These are phyloP conservation scores for Infundibulicybe gibba DNA, from an alignment of 768 basidiomycete species.

Conservation along the genomic window DNA sequence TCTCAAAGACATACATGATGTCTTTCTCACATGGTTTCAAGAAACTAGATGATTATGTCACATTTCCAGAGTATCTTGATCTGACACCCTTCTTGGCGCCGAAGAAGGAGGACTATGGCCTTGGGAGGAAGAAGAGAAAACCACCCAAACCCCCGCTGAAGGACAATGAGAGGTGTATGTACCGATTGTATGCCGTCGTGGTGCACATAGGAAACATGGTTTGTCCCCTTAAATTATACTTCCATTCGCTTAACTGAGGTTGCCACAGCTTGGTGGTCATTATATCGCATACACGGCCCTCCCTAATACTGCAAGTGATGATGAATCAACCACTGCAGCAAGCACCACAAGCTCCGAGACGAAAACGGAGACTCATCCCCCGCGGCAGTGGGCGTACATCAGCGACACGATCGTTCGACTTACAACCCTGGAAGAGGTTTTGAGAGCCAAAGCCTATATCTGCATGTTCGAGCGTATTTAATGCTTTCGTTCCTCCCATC, in stretches of 20 bases:
- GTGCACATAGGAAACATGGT: conserved; percentile 90
- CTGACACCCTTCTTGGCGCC: conserved; percentile 86
- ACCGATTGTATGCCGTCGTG: conserved; percentile 76
- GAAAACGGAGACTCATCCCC: conserved; percentile 13
- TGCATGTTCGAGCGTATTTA: conserved; percentile 86
- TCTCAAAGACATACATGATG: conserved; percentile 56
- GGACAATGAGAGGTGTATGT: conserved; percentile 46
- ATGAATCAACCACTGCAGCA: conserved; percentile 5
- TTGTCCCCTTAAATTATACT: conserved; percentile 17
- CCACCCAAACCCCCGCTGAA: conserved; percentile 20
- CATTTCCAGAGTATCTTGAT: conserved; percentile 87
- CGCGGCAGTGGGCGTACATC: conserved; percentile 85
- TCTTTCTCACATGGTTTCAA: conserved; percentile 73
- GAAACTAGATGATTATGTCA: conserved; percentile 88
- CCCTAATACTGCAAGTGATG: conserved; percentile 29
- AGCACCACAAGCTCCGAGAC: conserved; percentile 8
- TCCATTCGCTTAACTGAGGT: conserved; percentile 7
- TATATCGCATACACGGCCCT: conserved; percentile 85
- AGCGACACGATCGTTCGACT: conserved; percentile 86
- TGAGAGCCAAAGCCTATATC: conserved; percentile 89
- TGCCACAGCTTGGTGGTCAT: conserved; percentile 74
- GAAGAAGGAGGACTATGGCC: conserved; percentile 63
- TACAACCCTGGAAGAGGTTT: conserved; percentile 81
- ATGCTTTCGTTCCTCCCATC: conserved; percentile 4
- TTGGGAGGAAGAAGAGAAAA: conserved; percentile 31